phyloP scores from a whole-genome alignment of 306 rosid genomes.

The Cucurbita argyrosperma region DNA sequence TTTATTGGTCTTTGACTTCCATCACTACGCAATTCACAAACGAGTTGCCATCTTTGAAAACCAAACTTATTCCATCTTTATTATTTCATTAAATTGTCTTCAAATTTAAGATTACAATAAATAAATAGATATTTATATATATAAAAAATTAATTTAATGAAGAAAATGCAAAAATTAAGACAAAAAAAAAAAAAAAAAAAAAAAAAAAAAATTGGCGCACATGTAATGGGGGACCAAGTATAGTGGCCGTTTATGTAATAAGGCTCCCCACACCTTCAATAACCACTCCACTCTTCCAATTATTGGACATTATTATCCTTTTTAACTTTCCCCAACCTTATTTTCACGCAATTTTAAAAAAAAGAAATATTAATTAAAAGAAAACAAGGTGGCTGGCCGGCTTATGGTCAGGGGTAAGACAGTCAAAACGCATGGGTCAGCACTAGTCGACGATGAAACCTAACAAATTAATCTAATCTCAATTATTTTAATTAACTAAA shows the following conservation, averaged over 20 bases:
- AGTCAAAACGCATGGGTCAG: not conserved
- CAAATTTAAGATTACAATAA: not conserved
- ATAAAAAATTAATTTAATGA: too few relatives aligned
- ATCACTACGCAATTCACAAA: not conserved
- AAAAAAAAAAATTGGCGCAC: too few relatives aligned
- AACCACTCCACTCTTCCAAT: not conserved
- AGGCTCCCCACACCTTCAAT: not conserved
- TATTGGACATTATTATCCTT: not conserved
- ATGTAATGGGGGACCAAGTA: not conserved
- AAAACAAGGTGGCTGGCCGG: not conserved
- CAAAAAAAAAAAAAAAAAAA: not conserved
- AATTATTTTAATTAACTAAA: not conserved
- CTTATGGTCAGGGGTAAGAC: not conserved
- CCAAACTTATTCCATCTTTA: not conserved
- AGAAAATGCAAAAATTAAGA: not conserved
- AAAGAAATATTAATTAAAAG: too few relatives aligned
- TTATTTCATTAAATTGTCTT: not conserved
- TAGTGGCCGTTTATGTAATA: not conserved
- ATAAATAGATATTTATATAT: too few relatives aligned
- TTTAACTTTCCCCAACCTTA: not conserved
- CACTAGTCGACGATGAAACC: not conserved
- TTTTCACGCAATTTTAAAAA: not conserved
- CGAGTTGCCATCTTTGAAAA: slow-evolving; percentile 1
- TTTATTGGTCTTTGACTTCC: not conserved
- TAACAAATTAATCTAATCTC: not conserved